Conservation (phyloP, 1,284 basidiomycete species). For the Ganoderma meredithae region DNA sequence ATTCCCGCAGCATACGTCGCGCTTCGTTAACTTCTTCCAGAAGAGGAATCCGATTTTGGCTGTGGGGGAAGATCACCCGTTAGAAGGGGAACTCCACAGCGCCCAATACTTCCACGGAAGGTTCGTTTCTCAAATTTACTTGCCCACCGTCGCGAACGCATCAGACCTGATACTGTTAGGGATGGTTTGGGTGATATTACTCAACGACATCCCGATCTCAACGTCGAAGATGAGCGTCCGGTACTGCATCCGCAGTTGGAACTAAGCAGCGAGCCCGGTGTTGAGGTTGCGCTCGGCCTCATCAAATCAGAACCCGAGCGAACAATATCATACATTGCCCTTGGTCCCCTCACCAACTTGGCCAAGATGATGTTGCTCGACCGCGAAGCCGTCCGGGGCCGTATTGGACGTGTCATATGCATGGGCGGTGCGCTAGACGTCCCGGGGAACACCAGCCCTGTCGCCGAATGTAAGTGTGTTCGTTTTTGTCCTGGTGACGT, state of each 20-base stretch:
- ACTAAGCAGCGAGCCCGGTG: slow-evolving; percentile 56
- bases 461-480: slow-evolving; percentile 73
- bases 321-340: slow-evolving; percentile 83
- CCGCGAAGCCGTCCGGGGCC: slow-evolving; percentile 60
- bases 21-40: slow-evolving; percentile 68
- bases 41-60: slow-evolving; percentile 66
- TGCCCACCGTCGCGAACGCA: not conserved
- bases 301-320: slow-evolving; percentile 64
- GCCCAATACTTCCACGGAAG: slow-evolving; percentile 90
- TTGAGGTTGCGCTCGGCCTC: slow-evolving; percentile 75
- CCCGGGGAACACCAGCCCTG: slow-evolving; percentile 88
- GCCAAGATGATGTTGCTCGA: slow-evolving; percentile 73
- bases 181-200: slow-evolving; percentile 86
- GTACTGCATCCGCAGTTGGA: slow-evolving; percentile 57
- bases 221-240: slow-evolving; percentile 47
- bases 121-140: slow-evolving; percentile 44
- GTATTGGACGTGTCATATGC: slow-evolving; percentile 78
- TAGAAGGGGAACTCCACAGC: slow-evolving; percentile 79
- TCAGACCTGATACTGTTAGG: slow-evolving; percentile 42
- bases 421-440: slow-evolving; percentile 99
- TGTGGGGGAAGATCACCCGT: slow-evolving; percentile 73
- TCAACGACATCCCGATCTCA: slow-evolving; percentile 78
- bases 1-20: slow-evolving; percentile 59
- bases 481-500: not conserved
- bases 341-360: slow-evolving; percentile 92